phyloP scores from a whole-genome alignment of 306 rosid species.

The Prunus armeniaca region DNA sequence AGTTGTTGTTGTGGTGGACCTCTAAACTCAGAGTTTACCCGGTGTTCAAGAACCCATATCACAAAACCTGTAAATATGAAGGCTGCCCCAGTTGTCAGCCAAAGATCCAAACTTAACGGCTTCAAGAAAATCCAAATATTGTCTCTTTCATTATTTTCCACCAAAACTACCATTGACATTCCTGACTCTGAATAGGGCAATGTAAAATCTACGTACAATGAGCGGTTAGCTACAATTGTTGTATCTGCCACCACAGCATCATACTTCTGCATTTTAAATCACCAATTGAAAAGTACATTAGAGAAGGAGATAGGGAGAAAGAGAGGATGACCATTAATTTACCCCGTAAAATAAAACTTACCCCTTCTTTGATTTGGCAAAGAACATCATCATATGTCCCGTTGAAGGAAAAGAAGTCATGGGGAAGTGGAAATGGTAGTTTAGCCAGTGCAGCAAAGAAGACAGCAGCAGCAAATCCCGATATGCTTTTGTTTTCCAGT shows the following conservation, averaged over 20 bases:
- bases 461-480: constrained; percentile 31
- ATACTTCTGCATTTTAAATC: constrained; percentile 11
- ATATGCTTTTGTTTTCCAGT: not conserved
- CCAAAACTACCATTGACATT: constrained; percentile 35
- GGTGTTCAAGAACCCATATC: constrained; percentile 36
- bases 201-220: constrained; percentile 39
- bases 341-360: not conserved
- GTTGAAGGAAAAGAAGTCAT: constrained; percentile 2
- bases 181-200: constrained; percentile 40
- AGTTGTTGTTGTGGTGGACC: constrained; percentile 27
- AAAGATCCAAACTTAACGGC: constrained; percentile 39
- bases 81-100: constrained; percentile 29
- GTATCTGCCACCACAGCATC: constrained; percentile 46
- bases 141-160: constrained; percentile 12
- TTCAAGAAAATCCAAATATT: constrained; percentile 46
- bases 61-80: constrained; percentile 31
- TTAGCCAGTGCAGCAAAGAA: constrained; percentile 18
- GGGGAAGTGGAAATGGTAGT: constrained; percentile 27
- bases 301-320: too few species aligned
- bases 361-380: constrained; percentile 11
- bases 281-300: not conserved
- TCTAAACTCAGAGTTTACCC: constrained; percentile 17
- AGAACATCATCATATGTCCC: constrained; percentile 26
- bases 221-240: constrained; percentile 35
- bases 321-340: not conserved